Evolutionary conservation across 1,284 basidiomycete genomes (phyloP).

Genomic region (Microbotryum lychnidis-dioicae): DNA sequence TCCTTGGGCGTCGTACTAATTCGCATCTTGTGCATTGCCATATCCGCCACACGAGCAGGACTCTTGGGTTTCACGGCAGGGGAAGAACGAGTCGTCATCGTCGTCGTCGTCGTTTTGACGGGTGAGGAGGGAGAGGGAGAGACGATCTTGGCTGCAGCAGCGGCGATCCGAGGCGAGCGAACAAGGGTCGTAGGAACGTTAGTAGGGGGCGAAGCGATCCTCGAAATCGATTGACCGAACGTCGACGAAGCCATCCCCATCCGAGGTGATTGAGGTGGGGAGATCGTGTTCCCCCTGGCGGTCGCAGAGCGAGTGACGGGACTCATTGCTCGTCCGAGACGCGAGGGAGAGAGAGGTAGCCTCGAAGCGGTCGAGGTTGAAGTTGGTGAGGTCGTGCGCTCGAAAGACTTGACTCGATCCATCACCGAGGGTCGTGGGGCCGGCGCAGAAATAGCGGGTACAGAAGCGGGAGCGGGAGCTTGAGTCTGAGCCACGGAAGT

Average conservation of each 20-base stretch:
- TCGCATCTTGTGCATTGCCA: background rate
- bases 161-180: background rate
- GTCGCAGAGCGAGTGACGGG: no score
- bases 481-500: constrained; percentile 1
- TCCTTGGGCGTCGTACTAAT: background rate
- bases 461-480: background rate
- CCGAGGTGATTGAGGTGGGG: constrained; percentile 1
- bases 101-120: background rate
- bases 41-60: background rate
- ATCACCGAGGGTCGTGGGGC: constrained; percentile 26
- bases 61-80: background rate
- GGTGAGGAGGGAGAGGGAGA: no score
- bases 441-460: background rate
- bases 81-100: background rate
- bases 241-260: constrained; percentile 9
- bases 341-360: background rate
- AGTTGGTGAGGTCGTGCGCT: constrained; percentile 19
- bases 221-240: background rate
- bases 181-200: background rate
- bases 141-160: background rate
- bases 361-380: constrained; percentile 7
- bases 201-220: constrained; percentile 7
- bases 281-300: background rate
- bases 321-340: no score
- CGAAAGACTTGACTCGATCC: constrained; percentile 28